Evolutionary conservation across 768 basidiomycete species (phyloP).

Genomic region (Mycena leptocephala): DNA sequence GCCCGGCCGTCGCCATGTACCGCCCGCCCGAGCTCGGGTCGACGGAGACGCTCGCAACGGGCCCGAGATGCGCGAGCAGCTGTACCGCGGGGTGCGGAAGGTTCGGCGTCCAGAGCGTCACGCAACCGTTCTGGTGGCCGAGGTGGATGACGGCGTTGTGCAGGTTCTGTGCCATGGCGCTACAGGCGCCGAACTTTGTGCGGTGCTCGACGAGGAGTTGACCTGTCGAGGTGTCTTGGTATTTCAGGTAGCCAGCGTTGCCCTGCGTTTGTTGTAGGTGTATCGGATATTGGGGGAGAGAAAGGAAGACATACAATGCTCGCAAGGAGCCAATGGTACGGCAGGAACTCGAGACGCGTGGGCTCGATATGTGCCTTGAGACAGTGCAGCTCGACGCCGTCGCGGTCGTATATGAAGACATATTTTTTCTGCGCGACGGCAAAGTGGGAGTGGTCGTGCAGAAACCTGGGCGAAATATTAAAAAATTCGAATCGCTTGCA

Average conservation of each 20-base stretch:
- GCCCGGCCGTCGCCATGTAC: slow-evolving; percentile 92
- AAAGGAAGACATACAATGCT: slow-evolving; percentile 71
- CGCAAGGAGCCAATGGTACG: slow-evolving; percentile 95
- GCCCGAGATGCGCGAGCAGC: slow-evolving; percentile 92
- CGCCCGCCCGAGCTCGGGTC: slow-evolving; percentile 90
- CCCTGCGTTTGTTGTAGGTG: slow-evolving; percentile 63
- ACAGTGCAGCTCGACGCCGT: slow-evolving; percentile 94
- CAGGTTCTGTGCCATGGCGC: slow-evolving; percentile 89
- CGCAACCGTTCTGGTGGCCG: slow-evolving; percentile 95
- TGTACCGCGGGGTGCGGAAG: slow-evolving; percentile 93
- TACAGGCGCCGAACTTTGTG: slow-evolving; percentile 90
- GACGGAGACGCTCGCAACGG: slow-evolving; percentile 84
- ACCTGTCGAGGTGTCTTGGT: slow-evolving; percentile 97
- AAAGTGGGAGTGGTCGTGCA: slow-evolving; percentile 94
- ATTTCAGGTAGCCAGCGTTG: slow-evolving; percentile 93
- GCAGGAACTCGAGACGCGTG: slow-evolving; percentile 91
- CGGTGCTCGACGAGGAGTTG: slow-evolving; percentile 89
- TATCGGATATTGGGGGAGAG: neutral
- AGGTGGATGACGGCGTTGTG: slow-evolving; percentile 96
- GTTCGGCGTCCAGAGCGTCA: slow-evolving; percentile 98
- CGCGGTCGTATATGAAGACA: slow-evolving; percentile 95
- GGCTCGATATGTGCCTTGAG: slow-evolving; percentile 91
- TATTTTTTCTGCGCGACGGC: slow-evolving; percentile 98
- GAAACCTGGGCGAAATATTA: slow-evolving; percentile 66
- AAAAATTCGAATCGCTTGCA: slow-evolving; percentile 12